Evolutionary conservation across 2,329 filamentous ascomycete species (phyloP), one percentile per base, ranked within the genome.

Genomic region (Simplicillium sp.): DNA sequence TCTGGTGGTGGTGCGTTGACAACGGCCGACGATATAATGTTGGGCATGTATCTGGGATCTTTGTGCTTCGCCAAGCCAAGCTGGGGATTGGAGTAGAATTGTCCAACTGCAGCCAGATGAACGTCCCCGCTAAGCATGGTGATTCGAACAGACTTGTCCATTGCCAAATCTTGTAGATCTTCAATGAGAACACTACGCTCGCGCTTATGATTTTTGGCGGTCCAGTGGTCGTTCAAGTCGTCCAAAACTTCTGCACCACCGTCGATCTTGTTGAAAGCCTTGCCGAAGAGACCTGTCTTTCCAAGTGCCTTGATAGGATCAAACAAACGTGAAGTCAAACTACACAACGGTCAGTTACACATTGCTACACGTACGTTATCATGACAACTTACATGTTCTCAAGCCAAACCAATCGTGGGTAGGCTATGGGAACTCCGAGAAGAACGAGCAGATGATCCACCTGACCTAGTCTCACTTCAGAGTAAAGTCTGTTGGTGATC

Each of bases 221-320:
- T 96, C 92, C 92, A 98, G 57, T 98, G 90, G 59, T 97, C 92
- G 56, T 96, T 90, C 9, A 95, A 66, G 52, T 94, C 88, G 56
- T 95, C 89, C 20, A 94, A 68, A 12, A 97, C 85, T 60, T 97
- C 92, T 6, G 92, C 84, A 14, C 87, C 87, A 16, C 87, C 88
- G 54, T 96, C 89, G 51, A 95, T 89, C 50, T 84, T 84, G 65
- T 95, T 95, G 32, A 94, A 70, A 34, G 94, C 78, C 44, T 76
- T 76, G 3, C 87, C 86, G 39, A 97, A 71, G 49, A 94, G 62
- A 2, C 90, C 89, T 29, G 83, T 76, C 53, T 87, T 84, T 32
- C 88, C 86, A 17, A 97, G 70, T 5, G 86, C 86, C 60, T 97
- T 97, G 57, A 95, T 74, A 3, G 89, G 88, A 51, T 88, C 84